Base-by-base conservation (phyloP, 345 rosid species). In the Euphorbia tirucalli region DNA sequence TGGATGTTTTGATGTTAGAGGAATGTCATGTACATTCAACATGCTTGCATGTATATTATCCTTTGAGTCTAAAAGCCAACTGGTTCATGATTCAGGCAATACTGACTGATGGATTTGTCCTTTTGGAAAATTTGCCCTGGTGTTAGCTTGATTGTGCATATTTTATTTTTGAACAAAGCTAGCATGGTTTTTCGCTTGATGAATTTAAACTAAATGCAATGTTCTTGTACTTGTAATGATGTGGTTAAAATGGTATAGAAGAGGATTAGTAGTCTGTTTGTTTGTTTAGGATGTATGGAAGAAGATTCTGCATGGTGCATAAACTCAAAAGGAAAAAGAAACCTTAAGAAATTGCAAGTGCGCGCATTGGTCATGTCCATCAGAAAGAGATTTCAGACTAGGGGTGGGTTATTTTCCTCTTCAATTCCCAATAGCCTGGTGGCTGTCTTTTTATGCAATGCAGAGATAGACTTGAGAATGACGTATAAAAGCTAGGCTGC, bases 1-100 rank as follows among this genome's bases (percentile, higher is more conserved):
- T 48, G 67, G 67, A 30, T 61, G 30, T 61, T 21, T 22, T 49
- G 30, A 44, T 44, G 67, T 30, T 61, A 1, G 3, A 71, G 54
- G 28, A 19, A 6, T 24, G 28, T 18, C 24, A 57, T 24, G 0
- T 44, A 11, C 43, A 18, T 55, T 48, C 19, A 24, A 11, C 3
- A 25, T 58, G 44, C 30, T 25, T 57, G 31, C 6, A 10, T 25
- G 32, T 7, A 55, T 31, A 15, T 15, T 15, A 16, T 55, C 31
- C 52, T 16, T 35, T 7, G 25, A 68, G 15, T 68, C 57, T 52
- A 19, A 35, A 0, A 14, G 7, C 32, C 37, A 22, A 27, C 41
- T 24, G n/a, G 15, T n/a, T 31, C 18, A 35, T 41, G 61, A 32
- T 68, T 54, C 2, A 31, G 16, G 28, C 27, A 0, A 27, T 9